Evolutionary conservation across 306 rosid genomes (phyloP).

Genomic region (Corylus heterophylla): DNA sequence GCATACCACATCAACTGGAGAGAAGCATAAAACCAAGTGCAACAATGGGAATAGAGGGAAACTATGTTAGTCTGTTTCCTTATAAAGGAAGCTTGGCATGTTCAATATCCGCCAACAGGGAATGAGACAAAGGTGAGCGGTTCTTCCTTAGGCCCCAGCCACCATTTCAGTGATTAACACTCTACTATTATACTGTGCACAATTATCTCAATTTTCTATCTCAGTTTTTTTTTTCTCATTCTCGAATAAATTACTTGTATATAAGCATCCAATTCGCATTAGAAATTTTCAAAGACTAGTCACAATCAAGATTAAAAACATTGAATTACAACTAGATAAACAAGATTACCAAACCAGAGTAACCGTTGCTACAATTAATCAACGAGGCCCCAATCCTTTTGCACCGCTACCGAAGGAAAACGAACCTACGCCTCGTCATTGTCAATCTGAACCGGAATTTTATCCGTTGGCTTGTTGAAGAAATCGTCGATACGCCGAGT

Average conservation of each 20-base stretch:
- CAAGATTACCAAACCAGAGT: neutral
- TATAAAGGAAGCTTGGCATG: too few species aligned
- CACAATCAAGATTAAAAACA: neutral
- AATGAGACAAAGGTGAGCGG: too few species aligned
- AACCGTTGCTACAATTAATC: neutral
- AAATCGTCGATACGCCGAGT: constrained; percentile 78
- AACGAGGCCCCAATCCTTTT: neutral
- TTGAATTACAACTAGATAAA: neutral
- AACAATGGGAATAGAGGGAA: too few species aligned
- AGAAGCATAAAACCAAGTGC: too few species aligned
- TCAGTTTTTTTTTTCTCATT: too few species aligned
- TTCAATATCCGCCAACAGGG: too few species aligned
- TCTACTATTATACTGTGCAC: neutral
- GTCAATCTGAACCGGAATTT: constrained; percentile 30
- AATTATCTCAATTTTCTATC: neutral
- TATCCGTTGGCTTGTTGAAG: constrained; percentile 42
- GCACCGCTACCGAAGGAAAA: neutral
- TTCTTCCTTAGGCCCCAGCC: too few species aligned
- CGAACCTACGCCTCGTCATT: neutral
- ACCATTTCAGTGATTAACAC: too few species aligned
- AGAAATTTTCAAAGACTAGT: neutral
- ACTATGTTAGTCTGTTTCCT: too few species aligned
- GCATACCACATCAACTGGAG: too few species aligned
- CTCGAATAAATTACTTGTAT: neutral
- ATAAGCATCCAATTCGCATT: neutral